Conservation (phyloP, 352 stramenopile species). For the Peronospora destructor region DNA sequence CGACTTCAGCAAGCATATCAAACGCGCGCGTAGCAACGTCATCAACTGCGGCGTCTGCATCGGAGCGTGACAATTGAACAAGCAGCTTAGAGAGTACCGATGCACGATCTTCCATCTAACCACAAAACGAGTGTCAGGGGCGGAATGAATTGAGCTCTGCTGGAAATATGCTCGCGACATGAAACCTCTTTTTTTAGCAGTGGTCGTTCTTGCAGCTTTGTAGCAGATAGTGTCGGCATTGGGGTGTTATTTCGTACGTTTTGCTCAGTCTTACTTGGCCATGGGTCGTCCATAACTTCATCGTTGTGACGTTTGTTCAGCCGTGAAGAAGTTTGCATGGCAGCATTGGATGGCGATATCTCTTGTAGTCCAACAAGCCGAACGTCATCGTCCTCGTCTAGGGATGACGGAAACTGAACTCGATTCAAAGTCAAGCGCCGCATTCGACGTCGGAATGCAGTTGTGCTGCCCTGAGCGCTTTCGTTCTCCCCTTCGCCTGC, state of each 20-base stretch:
- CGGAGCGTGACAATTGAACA: slow-evolving; percentile 27
- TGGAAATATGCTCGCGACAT: not conserved
- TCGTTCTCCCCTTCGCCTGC: slow-evolving; percentile 2
- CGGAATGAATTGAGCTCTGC: not conserved
- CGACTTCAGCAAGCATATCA: slow-evolving; percentile 47
- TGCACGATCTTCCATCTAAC: slow-evolving; percentile 42
- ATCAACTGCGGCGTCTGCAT: slow-evolving; percentile 26
- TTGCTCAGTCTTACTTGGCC: slow-evolving; percentile 2
- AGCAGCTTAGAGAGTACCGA: slow-evolving; percentile 40
- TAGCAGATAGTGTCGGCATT: not conserved
- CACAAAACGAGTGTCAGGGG: slow-evolving; percentile 5
- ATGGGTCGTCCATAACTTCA: not conserved
- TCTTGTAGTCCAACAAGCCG: not conserved
- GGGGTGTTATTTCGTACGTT: slow-evolving; percentile 3
- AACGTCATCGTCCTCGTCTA: slow-evolving; percentile 12
- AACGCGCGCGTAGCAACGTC: slow-evolving; percentile 26
- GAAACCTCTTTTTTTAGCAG: slow-evolving; percentile 28
- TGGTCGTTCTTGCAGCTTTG: slow-evolving; percentile 13
- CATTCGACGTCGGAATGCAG: slow-evolving; percentile 29
- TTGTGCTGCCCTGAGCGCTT: not conserved
- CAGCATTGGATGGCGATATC: not conserved
- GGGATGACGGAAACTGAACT: slow-evolving; percentile 16
- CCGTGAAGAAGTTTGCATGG: not conserved
- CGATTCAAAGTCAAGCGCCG: slow-evolving; percentile 20
- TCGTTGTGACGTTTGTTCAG: slow-evolving; percentile 16